Evolutionary conservation across 2,329 filamentous ascomycete species (phyloP).

Genomic region (Colletotrichum caudatum): DNA sequence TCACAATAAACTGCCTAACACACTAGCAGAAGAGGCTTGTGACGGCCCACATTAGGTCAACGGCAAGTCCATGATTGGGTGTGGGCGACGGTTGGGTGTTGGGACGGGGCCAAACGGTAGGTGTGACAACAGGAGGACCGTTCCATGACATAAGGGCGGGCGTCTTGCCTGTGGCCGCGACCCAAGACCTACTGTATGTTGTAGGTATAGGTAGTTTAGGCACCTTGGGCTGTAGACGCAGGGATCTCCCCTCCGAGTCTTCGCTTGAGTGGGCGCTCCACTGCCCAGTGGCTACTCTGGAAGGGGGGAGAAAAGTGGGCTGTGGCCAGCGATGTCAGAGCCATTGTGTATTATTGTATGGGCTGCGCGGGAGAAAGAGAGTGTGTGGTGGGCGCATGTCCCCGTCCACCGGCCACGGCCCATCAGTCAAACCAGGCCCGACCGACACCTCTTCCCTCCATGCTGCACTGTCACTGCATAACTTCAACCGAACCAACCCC

Average conservation of each 20-base stretch:
- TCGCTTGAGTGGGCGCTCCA: constrained; percentile 23
- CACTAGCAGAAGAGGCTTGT: constrained; percentile 12
- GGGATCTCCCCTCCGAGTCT: constrained; percentile 32
- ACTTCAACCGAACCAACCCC: constrained; percentile 6
- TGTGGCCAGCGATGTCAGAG: constrained; percentile 27
- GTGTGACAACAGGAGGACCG: constrained; percentile 31
- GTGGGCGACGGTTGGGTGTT: constrained; percentile 4
- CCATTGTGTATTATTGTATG: constrained; percentile 27
- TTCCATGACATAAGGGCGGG: constrained; percentile 35
- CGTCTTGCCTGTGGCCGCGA: constrained; percentile 9
- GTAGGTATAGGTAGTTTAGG: too few relatives aligned
- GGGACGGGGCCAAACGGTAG: constrained; percentile 37
- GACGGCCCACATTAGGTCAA: neutral
- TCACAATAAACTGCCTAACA: neutral
- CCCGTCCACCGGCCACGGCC: constrained; percentile 20
- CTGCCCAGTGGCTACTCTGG: constrained; percentile 18
- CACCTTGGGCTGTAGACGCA: constrained; percentile 12
- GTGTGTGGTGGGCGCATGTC: constrained; percentile 15
- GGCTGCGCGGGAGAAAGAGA: neutral
- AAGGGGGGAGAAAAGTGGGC: constrained; percentile 25
- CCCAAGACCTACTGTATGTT: constrained; percentile 7
- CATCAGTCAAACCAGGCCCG: constrained; percentile 16
- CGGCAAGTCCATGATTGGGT: constrained; percentile 28
- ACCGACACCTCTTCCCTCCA: constrained; percentile 17
- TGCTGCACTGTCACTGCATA: constrained; percentile 21